These are phyloP conservation scores for Candida manassasensis DNA, from an alignment of 805 yeast species.

Conservation along the genomic window DNA sequence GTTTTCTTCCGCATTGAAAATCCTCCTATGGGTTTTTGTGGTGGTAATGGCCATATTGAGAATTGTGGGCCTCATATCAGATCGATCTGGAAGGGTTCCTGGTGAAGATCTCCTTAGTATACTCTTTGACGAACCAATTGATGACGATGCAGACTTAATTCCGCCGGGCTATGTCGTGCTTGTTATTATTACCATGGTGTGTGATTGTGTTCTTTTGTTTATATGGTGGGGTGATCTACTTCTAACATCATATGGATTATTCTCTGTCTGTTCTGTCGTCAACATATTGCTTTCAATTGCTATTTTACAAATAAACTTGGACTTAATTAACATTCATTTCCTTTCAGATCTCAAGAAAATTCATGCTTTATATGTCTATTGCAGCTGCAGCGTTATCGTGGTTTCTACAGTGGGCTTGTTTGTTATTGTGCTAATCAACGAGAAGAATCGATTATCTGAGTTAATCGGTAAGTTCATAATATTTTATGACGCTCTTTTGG, in stretches of 20 bases:
- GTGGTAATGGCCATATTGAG: constrained; percentile 6
- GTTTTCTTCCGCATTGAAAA: constrained; percentile 1
- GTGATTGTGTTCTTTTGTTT: constrained; percentile 7
- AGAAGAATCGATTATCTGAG: constrained; percentile 10
- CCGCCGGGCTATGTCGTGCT: constrained; percentile 4
- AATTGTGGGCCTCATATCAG: constrained; percentile 4
- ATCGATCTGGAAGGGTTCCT: not conserved
- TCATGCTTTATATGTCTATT: constrained; percentile 9
- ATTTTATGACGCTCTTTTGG: constrained; percentile 4
- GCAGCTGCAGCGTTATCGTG: constrained; percentile 9
- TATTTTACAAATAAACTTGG: constrained; percentile 8
- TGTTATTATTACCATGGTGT: constrained; percentile 3
- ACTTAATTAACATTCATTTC: constrained; percentile 6
- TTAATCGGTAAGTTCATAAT: constrained; percentile 10
- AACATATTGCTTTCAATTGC: constrained; percentile 8
- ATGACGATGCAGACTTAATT: not conserved
- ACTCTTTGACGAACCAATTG: not conserved
- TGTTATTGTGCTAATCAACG: constrained; percentile 7
- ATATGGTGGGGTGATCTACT: constrained; percentile 9
- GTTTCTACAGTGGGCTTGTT: constrained; percentile 10
- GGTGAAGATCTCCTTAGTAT: not conserved
- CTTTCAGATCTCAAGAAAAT: constrained; percentile 6
- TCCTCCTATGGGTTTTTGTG: constrained; percentile 5
- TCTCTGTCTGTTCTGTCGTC: constrained; percentile 5
- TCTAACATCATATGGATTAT: constrained; percentile 6